phyloP scores from a whole-genome alignment of 2,329 filamentous ascomycete species.

The Teratosphaeria gauchensis region DNA sequence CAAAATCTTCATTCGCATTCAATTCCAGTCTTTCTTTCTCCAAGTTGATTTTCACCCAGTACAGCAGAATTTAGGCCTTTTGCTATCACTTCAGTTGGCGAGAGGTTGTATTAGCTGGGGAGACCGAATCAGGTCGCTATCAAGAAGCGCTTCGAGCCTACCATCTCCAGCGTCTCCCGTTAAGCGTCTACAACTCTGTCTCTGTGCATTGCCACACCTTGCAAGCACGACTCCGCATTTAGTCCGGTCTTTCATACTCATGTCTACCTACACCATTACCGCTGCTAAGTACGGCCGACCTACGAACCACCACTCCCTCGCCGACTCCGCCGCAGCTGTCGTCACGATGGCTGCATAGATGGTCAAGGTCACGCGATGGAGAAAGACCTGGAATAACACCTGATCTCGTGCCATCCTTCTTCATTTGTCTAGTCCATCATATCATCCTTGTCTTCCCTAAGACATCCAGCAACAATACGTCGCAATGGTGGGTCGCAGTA shows the following conservation, averaged over 20 bases:
- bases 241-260: background rate
- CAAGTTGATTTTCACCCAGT: slow-evolving; percentile 45
- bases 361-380: slow-evolving; percentile 25
- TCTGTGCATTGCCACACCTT: background rate
- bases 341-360: slow-evolving; percentile 35
- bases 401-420: slow-evolving; percentile 2
- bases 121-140: slow-evolving; percentile 31
- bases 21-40: slow-evolving; percentile 19
- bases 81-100: slow-evolving; percentile 8
- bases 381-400: background rate
- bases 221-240: background rate
- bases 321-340: slow-evolving; percentile 9
- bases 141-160: slow-evolving; percentile 26
- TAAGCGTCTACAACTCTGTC: background rate
- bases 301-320: slow-evolving; percentile 18
- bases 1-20: background rate
- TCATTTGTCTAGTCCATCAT: background rate
- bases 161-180: background rate
- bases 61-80: slow-evolving; percentile 23
- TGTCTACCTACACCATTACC: slow-evolving; percentile 2
- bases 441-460: slow-evolving; percentile 4
- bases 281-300: slow-evolving; percentile 6
- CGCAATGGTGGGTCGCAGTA: background rate
- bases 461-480: slow-evolving; percentile 20
- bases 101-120: slow-evolving; percentile 46